Evolutionary conservation across 805 yeast species (phyloP), one percentile per base, ranked within the genome.

Genomic region (Nakazawaea populi): DNA sequence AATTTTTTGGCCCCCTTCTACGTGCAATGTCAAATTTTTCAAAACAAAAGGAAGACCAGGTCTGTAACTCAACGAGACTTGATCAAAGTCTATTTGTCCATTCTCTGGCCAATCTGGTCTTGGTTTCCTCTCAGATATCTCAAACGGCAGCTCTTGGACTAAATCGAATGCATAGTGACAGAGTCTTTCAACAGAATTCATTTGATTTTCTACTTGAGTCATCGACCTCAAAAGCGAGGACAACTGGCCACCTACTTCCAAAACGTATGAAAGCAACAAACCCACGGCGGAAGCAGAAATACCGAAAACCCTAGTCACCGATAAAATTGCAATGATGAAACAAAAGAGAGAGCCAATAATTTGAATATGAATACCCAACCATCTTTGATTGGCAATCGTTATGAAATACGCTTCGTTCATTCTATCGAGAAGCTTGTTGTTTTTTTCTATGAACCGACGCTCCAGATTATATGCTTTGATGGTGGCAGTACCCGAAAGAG

Each of bases 181-280:
- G 37, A 87, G 64, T 65, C 95, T 74, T 65, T 87, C 94, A 27
- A 80, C 88, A 0, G 90, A 79, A 58, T 85, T 86, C 83, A 87
- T 74, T 59, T 84, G 85, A 63, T 86, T 87, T 61, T 88, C 94
- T 31, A 84, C 77, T 58, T 81, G 82, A 1, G 92, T 86, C 59
- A 80, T 65, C 30, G 87, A 74, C 59, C 87, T 76, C 53, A 87
- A 73, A 55, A 83, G 74, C 67, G 79, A 67, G 6, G 85, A 75
- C 64, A 86, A 68, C 49, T 82, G 72, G 42, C 81, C 78, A 31
- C 82, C 73, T 44, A 83, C 68, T 51, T 72, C 74, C 52, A 82
- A 66, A 27, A 83, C 73, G 55, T 86, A 78, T 0, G 90, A 76
- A 46, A 87, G 64, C 48, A 87, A 69, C 63, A 87, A 75, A 62